Evolutionary conservation across 371 early-diverging fungal genomes (phyloP).

Genomic region (Mortierella sp.): DNA sequence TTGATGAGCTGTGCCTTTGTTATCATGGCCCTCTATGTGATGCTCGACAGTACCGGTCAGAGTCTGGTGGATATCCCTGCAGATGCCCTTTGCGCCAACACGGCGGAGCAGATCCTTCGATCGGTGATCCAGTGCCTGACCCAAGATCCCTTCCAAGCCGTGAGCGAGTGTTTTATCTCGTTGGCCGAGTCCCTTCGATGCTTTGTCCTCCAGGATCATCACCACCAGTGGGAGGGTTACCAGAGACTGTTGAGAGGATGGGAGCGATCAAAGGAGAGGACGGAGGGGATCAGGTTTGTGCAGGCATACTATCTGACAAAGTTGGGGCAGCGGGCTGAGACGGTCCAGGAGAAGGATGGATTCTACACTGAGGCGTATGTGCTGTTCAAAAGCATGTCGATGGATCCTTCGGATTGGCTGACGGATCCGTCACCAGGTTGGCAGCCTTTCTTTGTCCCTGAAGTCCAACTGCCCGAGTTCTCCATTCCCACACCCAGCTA

Average conservation of each 20-base stretch:
- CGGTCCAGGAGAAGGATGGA: conserved; percentile 1
- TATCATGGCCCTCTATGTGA: conserved; percentile 44
- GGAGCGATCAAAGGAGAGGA: neutral
- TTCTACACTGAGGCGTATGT: conserved; percentile 23
- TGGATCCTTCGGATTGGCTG: conserved; percentile 38
- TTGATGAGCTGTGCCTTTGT: conserved; percentile 46
- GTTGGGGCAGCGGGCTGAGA: conserved; percentile 28
- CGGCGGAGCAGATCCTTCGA: neutral
- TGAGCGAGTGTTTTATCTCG: conserved; percentile 8
- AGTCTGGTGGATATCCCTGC: neutral
- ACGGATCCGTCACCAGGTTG: conserved; percentile 23
- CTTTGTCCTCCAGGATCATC: conserved; percentile 17
- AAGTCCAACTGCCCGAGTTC: neutral
- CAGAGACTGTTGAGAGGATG: conserved; percentile 27
- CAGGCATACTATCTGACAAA: conserved; percentile 37
- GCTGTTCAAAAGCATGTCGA: conserved; percentile 28
- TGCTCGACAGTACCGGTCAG: conserved; percentile 15
- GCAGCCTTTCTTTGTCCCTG: neutral
- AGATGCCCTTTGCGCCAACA: neutral
- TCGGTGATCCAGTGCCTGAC: neutral
- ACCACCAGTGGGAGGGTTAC: conserved; percentile 18
- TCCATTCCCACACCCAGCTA: neutral
- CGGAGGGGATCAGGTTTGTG: conserved; percentile 35
- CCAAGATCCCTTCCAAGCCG: conserved; percentile 19
- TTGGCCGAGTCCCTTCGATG: conserved; percentile 34